Conservation (phyloP, 2,329 filamentous ascomycete genomes). For the Colletotrichum siamense region DNA sequence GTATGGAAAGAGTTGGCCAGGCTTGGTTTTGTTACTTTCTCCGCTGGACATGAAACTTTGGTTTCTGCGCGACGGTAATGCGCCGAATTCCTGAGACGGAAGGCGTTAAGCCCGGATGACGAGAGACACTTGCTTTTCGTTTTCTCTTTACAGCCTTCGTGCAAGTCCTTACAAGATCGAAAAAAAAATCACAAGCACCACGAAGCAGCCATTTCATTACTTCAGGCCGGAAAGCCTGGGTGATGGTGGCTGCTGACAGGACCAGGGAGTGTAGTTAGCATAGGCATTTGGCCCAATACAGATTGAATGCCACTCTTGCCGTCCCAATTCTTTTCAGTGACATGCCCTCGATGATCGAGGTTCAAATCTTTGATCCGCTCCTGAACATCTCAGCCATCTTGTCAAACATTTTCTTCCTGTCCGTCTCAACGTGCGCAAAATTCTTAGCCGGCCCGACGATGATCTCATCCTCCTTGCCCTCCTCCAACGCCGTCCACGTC, state of each 20-base stretch:
- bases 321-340: neutral
- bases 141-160: constrained; percentile 10
- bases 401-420: neutral
- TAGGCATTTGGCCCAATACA: constrained; percentile 18
- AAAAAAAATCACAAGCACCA: neutral
- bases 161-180: constrained; percentile 3
- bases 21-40: constrained; percentile 6
- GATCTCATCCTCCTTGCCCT: constrained; percentile 42
- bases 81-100: constrained; percentile 17
- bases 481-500: constrained; percentile 46
- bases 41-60: neutral
- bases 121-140: constrained; percentile 14
- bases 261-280: constrained; percentile 17
- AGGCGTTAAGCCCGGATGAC: neutral
- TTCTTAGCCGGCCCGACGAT: constrained; percentile 18
- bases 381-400: constrained; percentile 1
- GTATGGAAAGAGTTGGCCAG: neutral
- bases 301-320: constrained; percentile 6
- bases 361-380: neutral
- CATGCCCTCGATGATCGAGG: too few relatives aligned
- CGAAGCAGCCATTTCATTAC: neutral
- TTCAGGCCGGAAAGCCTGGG: constrained; percentile 1
- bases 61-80: constrained; percentile 5
- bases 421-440: constrained; percentile 11
- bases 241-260: constrained; percentile 12